phyloP scores from a whole-genome alignment of 208 protist species.

The Leishmania turanica region DNA sequence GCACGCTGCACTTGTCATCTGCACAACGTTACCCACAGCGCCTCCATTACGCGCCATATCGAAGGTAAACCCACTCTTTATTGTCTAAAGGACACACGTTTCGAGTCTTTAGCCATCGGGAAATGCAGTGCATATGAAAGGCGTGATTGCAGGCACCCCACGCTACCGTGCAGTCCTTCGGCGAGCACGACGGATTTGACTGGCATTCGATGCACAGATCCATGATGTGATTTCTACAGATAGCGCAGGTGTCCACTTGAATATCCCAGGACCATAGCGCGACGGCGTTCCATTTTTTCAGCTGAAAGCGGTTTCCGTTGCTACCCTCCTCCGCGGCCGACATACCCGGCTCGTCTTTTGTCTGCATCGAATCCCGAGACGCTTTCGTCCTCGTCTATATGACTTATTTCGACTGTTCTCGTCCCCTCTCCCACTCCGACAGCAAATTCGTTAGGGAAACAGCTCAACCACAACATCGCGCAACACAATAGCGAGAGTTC shows the following conservation, averaged over 20 bases:
- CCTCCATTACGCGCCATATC: conserved; percentile 86
- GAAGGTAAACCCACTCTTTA: conserved; percentile 98
- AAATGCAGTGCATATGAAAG: conserved; percentile 99
- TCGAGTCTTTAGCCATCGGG: conserved; percentile 98
- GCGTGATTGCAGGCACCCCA: conserved; percentile 99
- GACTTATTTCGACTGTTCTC: not conserved
- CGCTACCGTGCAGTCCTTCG: conserved; percentile 97
- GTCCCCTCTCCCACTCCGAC: not conserved
- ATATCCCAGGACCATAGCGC: conserved; percentile 99
- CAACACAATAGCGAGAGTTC: not conserved
- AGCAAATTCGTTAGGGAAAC: not conserved
- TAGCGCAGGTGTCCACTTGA: conserved; percentile 98
- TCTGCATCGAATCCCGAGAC: conserved; percentile 10
- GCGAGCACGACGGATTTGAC: conserved; percentile 91
- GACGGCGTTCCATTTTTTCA: conserved; percentile 99
- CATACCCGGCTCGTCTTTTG: conserved; percentile 18
- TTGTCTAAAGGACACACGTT: conserved; percentile 98
- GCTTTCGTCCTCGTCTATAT: not conserved
- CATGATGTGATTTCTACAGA: conserved; percentile 99
- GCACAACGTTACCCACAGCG: not conserved
- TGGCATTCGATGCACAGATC: conserved; percentile 99
- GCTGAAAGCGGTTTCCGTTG: conserved; percentile 60
- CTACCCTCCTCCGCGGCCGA: conserved; percentile 15
- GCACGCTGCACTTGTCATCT: not conserved
- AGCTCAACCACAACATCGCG: not conserved